Conservation (phyloP, 2,329 filamentous ascomycete genomes). For the Pseudogymnoascus sp. region DNA sequence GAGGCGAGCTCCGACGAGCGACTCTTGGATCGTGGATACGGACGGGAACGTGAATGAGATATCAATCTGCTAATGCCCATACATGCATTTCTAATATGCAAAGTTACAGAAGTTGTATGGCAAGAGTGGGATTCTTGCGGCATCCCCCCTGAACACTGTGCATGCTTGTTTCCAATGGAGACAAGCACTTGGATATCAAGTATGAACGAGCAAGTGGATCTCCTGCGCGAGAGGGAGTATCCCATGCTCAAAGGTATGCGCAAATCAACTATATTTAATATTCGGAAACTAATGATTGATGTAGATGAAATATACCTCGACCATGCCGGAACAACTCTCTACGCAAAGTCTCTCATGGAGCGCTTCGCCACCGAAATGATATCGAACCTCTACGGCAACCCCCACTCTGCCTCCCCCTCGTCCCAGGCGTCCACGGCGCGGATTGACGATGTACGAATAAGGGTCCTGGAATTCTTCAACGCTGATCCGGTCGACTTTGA, state of each 20-base stretch:
- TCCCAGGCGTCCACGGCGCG: slow-evolving; percentile 68
- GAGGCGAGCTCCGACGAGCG: slow-evolving; percentile 6
- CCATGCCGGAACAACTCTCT: slow-evolving; percentile 87
- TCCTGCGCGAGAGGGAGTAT: slow-evolving; percentile 51
- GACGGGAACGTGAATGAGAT: background rate
- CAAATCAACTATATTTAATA: background rate
- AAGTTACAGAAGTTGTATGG: background rate
- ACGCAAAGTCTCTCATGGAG: slow-evolving; percentile 72
- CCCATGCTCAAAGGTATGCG: slow-evolving; percentile 58
- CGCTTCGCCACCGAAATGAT: slow-evolving; percentile 70
- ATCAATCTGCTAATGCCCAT: background rate
- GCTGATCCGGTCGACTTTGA: slow-evolving; percentile 78
- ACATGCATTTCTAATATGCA: background rate
- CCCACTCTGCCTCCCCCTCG: slow-evolving; percentile 75
- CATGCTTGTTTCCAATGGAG: background rate
- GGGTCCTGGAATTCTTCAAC: slow-evolving; percentile 66
- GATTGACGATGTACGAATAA: slow-evolving; percentile 67
- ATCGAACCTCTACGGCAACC: slow-evolving; percentile 75
- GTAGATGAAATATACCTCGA: slow-evolving; percentile 74
- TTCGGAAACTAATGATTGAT: background rate
- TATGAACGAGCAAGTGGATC: background rate
- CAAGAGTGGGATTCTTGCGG: slow-evolving; percentile 5
- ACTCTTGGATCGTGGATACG: background rate
- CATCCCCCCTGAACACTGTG: background rate
- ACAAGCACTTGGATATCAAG: background rate